Percentiles rank a stretch among this genome's conserved stretches.
phyloP scores from a whole-genome alignment of 768 basidiomycete species.

The Boletus insuetus region DNA sequence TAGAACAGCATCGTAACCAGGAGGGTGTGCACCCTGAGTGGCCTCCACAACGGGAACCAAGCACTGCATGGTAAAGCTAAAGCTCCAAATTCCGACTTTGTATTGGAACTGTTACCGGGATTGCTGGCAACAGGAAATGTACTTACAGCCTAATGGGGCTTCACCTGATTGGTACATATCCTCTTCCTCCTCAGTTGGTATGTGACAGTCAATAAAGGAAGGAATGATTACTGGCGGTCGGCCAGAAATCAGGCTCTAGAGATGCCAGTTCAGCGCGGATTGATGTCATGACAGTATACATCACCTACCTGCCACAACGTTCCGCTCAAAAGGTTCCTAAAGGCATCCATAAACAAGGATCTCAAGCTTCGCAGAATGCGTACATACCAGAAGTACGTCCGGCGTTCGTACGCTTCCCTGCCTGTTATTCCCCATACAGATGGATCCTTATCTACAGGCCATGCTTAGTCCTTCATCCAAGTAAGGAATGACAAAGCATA shows the following conservation, averaged over 20 bases:
- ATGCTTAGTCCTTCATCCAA: too few species aligned
- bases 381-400: conserved; percentile 49
- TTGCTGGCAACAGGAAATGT: not conserved
- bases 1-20: conserved; percentile 45
- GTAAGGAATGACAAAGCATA: not conserved
- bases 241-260: conserved; percentile 44
- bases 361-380: not conserved
- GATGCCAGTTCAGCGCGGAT: not conserved
- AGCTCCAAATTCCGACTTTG: conserved; percentile 50
- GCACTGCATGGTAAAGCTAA: conserved; percentile 39
- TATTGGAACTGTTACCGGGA: not conserved
- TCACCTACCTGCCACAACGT: conserved; percentile 43
- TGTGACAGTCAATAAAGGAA: conserved; percentile 43
- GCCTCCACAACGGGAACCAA: conserved; percentile 41
- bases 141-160: conserved; percentile 45
- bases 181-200: conserved; percentile 48
- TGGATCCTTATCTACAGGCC: too few species aligned
- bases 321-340: conserved; percentile 42
- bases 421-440: too few species aligned
- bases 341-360: not conserved
- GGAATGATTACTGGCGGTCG: conserved; percentile 46
- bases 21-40: conserved; percentile 41
- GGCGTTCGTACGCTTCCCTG: conserved; percentile 36
- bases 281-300: not conserved
- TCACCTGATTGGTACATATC: conserved; percentile 41